Evolutionary conservation across 805 yeast species (phyloP).

Genomic region (Ogataea glucozyma): DNA sequence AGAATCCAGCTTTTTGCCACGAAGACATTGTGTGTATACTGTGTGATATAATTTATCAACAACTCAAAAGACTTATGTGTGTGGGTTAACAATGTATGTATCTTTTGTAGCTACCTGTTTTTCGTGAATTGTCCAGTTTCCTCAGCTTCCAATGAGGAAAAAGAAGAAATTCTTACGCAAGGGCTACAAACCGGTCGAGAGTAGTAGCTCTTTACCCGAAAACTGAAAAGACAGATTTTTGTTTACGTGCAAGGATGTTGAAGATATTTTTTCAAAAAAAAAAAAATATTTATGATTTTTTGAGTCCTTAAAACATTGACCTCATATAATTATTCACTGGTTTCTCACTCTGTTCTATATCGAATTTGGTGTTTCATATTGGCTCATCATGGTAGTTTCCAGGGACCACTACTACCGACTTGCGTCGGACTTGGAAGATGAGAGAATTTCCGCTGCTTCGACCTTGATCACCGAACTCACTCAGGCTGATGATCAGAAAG

Average conservation of each 20-base stretch:
- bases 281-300: not conserved
- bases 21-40: conserved; percentile 42
- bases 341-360: not conserved
- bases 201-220: conserved; percentile 4
- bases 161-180: not conserved
- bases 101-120: conserved; percentile 1
- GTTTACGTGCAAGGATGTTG: no score
- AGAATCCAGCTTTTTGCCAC: conserved; percentile 68
- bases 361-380: not conserved
- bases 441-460: conserved; percentile 72
- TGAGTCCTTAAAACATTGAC: not conserved
- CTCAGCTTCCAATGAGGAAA: conserved; percentile 14
- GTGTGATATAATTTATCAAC: conserved; percentile 4
- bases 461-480: conserved; percentile 61
- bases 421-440: conserved; percentile 73
- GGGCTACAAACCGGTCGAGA: conserved; percentile 10
- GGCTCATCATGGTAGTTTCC: conserved; percentile 41
- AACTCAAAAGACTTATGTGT: not conserved
- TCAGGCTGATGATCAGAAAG: conserved; percentile 44
- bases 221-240: not conserved
- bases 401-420: conserved; percentile 76
- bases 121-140: conserved; percentile 7
- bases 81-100: not conserved
- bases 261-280: not conserved
- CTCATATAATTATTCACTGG: not conserved